These are phyloP conservation scores for Triglochin maritima DNA, from an alignment of 106 monocot genomes.

Conservation along the genomic window DNA sequence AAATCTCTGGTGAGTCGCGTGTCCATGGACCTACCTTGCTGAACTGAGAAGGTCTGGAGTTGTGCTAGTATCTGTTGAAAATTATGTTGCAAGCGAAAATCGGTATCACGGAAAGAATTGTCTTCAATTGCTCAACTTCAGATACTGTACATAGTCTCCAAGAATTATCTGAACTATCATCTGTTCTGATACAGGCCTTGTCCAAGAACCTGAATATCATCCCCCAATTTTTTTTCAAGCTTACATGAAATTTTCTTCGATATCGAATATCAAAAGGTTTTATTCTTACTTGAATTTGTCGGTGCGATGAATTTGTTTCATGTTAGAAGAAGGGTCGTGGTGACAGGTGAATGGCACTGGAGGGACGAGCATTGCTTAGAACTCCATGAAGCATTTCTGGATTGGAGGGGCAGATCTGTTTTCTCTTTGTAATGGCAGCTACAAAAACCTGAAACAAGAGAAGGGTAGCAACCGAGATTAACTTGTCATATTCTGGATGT, in stretches of 20 bases:
- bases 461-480: no score
- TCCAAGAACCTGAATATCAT: constrained; percentile 48
- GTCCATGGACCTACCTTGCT: constrained; percentile 64
- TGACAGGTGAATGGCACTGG: no score
- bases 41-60: constrained; percentile 86
- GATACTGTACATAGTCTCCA: constrained; percentile 55
- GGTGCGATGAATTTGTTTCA: constrained; percentile 12
- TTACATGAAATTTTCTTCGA: no score
- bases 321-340: constrained; percentile 11
- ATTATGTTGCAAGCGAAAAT: constrained; percentile 87
- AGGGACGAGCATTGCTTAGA: neutral
- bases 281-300: constrained; percentile 43
- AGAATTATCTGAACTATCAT: constrained; percentile 32
- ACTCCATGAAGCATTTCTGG: constrained; percentile 18
- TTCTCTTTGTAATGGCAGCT: constrained; percentile 69
- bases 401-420: constrained; percentile 64
- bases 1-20: constrained; percentile 28
- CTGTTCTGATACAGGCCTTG: constrained; percentile 61
- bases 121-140: constrained; percentile 70
- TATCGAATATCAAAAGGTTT: no score
- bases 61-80: constrained; percentile 87
- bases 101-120: constrained; percentile 67
- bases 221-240: no score
- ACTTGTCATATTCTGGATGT: no score
- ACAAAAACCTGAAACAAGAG: constrained; percentile 51